Base-by-base conservation (phyloP, 2,329 filamentous ascomycete genomes). In the Pochonia chlamydosporia region DNA sequence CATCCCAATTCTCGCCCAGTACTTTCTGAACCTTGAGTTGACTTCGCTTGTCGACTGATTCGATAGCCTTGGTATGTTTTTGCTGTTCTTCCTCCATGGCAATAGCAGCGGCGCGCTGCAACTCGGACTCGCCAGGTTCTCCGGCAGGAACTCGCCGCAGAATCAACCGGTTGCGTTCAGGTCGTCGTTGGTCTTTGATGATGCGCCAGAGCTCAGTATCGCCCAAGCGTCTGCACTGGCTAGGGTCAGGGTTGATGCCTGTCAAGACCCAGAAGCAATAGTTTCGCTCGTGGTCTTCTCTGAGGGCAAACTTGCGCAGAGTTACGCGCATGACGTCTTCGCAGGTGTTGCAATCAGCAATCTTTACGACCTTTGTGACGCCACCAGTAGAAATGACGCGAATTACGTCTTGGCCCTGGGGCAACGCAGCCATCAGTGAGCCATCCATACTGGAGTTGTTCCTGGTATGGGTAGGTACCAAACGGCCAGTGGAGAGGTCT, bases 261-360 rank as follows among this genome's bases (percentile, higher is more conserved):
- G 89, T 85, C 49, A 97, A 75, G 1, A 96, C 85, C 74, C 93
- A 97, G 70, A 99, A 97, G 71, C 91, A 96, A 69, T 96, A 97
- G 61, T 95, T 96, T 59, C 90, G 82, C 63, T 93, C 87, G 59
- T 96, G 90, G 52, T 92, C 88, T 61, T 96, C 90, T 20, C 90
- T 87, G 25, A 96, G 77, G 35, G 84, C 83, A 53, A 96, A 88
- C 65, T 97, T 97, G 56, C 86, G 82, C 39, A 97, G 70, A 0
- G 93, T 95, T 51, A 89, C 86, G 40, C 90, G 79, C 74, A 96
- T 92, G 44, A 97, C 88, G 56, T 97, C 90, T 59, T 96, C 93
- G 51, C 89, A 87, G 5, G 87, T 93, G 61, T 84, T 90, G 75
- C 91, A 96, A 54, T 88, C 87, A 54, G 89, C 86, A 55, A 97